These are phyloP conservation scores for Chlorella sp. DNA, from an alignment of 139 green algal species.

Conservation along the genomic window DNA sequence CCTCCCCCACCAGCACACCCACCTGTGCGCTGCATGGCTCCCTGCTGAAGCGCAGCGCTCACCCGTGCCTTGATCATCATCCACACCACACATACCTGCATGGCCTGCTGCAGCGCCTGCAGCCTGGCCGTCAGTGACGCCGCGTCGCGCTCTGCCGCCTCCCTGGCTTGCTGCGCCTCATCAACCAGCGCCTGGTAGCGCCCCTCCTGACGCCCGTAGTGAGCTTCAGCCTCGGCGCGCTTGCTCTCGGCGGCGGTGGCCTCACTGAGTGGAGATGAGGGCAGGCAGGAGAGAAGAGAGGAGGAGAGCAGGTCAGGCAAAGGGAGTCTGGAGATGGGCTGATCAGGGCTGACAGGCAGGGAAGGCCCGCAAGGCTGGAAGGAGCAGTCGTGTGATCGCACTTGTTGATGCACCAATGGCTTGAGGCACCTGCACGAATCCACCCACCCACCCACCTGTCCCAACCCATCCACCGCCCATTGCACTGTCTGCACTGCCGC, in stretches of 20 bases:
- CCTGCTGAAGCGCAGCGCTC: no score
- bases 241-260: background rate
- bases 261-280: background rate
- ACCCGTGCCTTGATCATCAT: background rate
- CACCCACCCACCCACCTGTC: background rate
- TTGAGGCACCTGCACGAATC: no score
- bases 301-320: no score
- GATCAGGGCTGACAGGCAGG: no score
- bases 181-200: slow-evolving; percentile 16
- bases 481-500: background rate
- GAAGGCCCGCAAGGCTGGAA: no score
- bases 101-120: background rate
- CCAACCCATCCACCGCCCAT: background rate
- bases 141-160: background rate
- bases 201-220: slow-evolving; percentile 1
- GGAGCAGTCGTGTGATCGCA: no score
- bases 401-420: no score
- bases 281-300: background rate
- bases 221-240: background rate
- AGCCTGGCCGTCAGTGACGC: background rate
- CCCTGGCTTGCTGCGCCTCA: background rate
- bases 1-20: no score
- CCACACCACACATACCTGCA: background rate
- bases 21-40: no score
- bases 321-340: no score